phyloP scores from a whole-genome alignment of 2,329 filamentous ascomycete species.

The Exophiala dermatitidis region DNA sequence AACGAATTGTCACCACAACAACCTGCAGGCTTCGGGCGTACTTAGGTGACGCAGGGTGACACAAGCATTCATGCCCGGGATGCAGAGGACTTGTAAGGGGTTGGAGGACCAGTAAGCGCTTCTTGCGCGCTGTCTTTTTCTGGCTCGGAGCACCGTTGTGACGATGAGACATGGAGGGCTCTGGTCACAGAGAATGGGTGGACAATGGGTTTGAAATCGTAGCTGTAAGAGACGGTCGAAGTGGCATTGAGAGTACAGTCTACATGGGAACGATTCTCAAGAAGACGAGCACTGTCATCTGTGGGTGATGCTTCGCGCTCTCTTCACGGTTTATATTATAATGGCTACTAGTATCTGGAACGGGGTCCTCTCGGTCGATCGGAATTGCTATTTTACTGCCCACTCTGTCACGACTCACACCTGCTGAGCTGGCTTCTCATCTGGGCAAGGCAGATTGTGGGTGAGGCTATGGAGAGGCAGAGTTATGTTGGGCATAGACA shows the following conservation, averaged over 20 bases:
- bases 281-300: neutral
- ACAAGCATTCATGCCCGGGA: constrained; percentile 13
- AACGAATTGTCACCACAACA: constrained; percentile 19
- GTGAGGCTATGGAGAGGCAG: constrained; percentile 1
- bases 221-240: constrained; percentile 1
- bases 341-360: neutral
- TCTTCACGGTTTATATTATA: constrained; percentile 15
- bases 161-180: constrained; percentile 22
- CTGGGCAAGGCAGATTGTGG: neutral
- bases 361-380: neutral
- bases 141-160: constrained; percentile 8
- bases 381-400: constrained; percentile 3
- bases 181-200: constrained; percentile 12
- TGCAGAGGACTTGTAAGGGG: constrained; percentile 18
- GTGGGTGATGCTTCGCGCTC: constrained; percentile 8
- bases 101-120: constrained; percentile 20
- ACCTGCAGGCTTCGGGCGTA: constrained; percentile 10
- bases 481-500: constrained; percentile 4
- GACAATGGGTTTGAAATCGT: neutral
- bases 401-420: constrained; percentile 4
- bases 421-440: constrained; percentile 9
- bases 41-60: constrained; percentile 20
- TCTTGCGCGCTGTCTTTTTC: constrained; percentile 22
- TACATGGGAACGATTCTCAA: constrained; percentile 18
- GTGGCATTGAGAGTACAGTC: constrained; percentile 3